Evolutionary conservation across 192 early-diverging fungal genomes (phyloP).

Genomic region (Coemansia sp.): DNA sequence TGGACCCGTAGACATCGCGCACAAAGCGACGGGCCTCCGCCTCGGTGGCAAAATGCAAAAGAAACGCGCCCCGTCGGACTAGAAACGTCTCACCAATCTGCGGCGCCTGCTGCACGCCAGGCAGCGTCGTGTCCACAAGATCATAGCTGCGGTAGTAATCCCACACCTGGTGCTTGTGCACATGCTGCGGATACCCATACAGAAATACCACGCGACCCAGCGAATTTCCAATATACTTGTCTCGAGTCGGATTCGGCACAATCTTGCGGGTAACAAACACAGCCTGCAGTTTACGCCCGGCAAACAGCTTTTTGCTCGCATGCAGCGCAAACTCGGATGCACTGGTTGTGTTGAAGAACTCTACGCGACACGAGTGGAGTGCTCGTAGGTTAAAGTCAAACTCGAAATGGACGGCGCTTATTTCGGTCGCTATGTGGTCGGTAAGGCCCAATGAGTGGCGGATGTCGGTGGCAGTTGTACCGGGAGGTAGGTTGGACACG

Average conservation of each 20-base stretch:
- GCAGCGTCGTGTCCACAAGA: slow-evolving; percentile 38
- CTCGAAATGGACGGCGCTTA: slow-evolving; percentile 35
- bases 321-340: slow-evolving; percentile 23
- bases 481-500: slow-evolving; percentile 33
- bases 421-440: neutral
- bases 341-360: slow-evolving; percentile 20
- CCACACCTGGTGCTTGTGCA: slow-evolving; percentile 31
- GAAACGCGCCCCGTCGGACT: slow-evolving; percentile 33
- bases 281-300: slow-evolving; percentile 14
- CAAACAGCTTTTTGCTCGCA: slow-evolving; percentile 18
- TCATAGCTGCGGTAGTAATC: slow-evolving; percentile 36
- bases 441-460: slow-evolving; percentile 7
- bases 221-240: slow-evolving; percentile 26
- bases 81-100: slow-evolving; percentile 33
- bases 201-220: slow-evolving; percentile 36
- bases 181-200: slow-evolving; percentile 40
- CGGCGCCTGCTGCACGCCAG: slow-evolving; percentile 44
- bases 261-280: slow-evolving; percentile 21
- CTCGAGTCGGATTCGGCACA: slow-evolving; percentile 21
- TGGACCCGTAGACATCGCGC: slow-evolving; percentile 31
- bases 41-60: slow-evolving; percentile 34
- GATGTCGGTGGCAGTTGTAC: slow-evolving; percentile 27
- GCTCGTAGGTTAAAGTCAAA: slow-evolving; percentile 29
- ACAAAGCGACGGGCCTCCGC: slow-evolving; percentile 43
- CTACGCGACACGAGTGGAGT: slow-evolving; percentile 30